These are phyloP conservation scores for Suhomyces terraborum DNA, from an alignment of 1,139 yeast genomes.

Conservation along the genomic window DNA sequence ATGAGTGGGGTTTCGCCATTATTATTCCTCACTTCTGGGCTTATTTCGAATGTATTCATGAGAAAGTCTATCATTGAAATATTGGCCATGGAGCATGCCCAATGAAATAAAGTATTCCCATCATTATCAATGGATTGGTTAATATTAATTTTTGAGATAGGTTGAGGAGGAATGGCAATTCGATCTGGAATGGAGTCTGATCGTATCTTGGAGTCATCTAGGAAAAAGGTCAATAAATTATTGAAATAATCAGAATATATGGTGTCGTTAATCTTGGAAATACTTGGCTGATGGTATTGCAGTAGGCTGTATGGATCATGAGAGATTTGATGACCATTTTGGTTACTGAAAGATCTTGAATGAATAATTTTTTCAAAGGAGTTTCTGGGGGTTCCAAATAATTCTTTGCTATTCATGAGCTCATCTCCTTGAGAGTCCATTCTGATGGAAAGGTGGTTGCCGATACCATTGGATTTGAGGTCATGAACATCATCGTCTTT, in stretches of 20 bases:
- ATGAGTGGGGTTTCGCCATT: conserved; percentile 89
- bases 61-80: conserved; percentile 71
- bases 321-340: conserved; percentile 11
- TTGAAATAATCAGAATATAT: conserved; percentile 41
- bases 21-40: conserved; percentile 65
- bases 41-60: conserved; percentile 52
- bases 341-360: conserved; percentile 12
- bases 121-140: conserved; percentile 89
- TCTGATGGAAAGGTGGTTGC: conserved; percentile 9
- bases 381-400: conserved; percentile 47
- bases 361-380: conserved; percentile 39
- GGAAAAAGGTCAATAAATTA: conserved; percentile 38
- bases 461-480: conserved; percentile 11
- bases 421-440: conserved; percentile 31
- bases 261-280: conserved; percentile 25
- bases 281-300: conserved; percentile 25
- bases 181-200: conserved; percentile 32
- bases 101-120: conserved; percentile 91
- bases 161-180: conserved; percentile 44
- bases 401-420: conserved; percentile 42
- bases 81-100: conserved; percentile 94
- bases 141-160: conserved; percentile 52
- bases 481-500: conserved; percentile 21
- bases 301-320: conserved; percentile 25
- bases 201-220: conserved; percentile 34